These are phyloP conservation scores for Phlebiopsis flavidoalba DNA, from an alignment of 768 basidiomycete genomes.

Conservation along the genomic window DNA sequence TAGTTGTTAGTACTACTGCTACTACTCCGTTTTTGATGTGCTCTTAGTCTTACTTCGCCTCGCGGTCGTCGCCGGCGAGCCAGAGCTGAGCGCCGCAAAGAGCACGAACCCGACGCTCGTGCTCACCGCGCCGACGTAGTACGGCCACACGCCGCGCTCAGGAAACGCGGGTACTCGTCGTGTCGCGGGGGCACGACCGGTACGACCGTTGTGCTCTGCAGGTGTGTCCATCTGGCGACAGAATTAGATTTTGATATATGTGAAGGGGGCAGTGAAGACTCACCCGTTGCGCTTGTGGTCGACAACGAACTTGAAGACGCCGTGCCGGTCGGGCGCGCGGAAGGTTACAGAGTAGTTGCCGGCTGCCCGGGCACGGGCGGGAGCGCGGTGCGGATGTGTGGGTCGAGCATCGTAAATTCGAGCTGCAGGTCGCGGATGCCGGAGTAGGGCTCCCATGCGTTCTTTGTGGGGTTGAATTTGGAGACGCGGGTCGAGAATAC, in stretches of 20 bases:
- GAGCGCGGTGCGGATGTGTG: slow-evolving; percentile 83
- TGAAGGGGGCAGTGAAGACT: slow-evolving; percentile 20
- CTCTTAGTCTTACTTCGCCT: slow-evolving; percentile 44
- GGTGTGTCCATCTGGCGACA: slow-evolving; percentile 57
- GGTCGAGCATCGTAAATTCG: slow-evolving; percentile 98
- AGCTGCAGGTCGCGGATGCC: slow-evolving; percentile 78
- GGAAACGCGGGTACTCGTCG: slow-evolving; percentile 93
- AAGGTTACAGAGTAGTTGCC: slow-evolving; percentile 80
- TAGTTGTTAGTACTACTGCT: not conserved
- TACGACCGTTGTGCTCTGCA: slow-evolving; percentile 70
- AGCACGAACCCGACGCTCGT: slow-evolving; percentile 81
- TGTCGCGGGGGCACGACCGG: slow-evolving; percentile 91
- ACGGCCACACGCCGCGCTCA: slow-evolving; percentile 93
- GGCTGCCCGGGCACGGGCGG: slow-evolving; percentile 44
- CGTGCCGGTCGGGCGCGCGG: slow-evolving; percentile 91
- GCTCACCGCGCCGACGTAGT: slow-evolving; percentile 87
- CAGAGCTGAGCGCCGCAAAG: slow-evolving; percentile 85
- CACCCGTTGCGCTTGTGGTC: slow-evolving; percentile 88
- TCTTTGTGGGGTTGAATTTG: slow-evolving; percentile 49
- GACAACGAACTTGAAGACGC: slow-evolving; percentile 96
- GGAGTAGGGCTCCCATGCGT: slow-evolving; percentile 68
- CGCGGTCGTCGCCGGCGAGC: slow-evolving; percentile 77
- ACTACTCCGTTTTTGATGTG: slow-evolving; percentile 23
- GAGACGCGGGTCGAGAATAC: slow-evolving; percentile 73
- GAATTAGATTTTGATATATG: not conserved